Base-by-base conservation (phyloP, 306 rosid genomes). In the Pyrus bretschneideri region DNA sequence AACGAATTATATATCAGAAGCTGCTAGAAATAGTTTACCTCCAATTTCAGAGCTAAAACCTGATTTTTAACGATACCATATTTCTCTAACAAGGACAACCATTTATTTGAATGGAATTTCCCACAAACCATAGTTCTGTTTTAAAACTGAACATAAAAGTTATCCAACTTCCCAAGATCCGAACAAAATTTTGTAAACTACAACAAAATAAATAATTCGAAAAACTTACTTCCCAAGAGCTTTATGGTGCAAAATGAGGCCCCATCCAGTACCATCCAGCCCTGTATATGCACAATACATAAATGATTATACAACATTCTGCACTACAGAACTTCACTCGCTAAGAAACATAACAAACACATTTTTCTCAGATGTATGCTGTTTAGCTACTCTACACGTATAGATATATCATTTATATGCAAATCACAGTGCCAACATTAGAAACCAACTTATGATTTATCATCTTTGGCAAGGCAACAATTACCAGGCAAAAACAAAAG, bases 181-280 rank as follows among this genome's bases (percentile, higher is more conserved):
- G 4, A 11, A 7, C 54, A 51, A 51, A 51, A 51, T 51, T 49
- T 51, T 51, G 55, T 5, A 51, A 51, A 49, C 21, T 2, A 15
- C 2, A 25, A n/a, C 4, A 4, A 51, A 25, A 25, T 19, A 21
- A 70, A 27, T 22, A 44, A 63, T 29, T 23, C 0, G 3, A 61
- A 25, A 25, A 81, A 89, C 93, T 79, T 88, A 92, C 97, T 87
- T 92, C 76, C 93, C 97, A 79, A 95, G 97, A 82, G 98, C 96
- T 87, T 89, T 86, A 76, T 92, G 97, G 72, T 92, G 97, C 90
- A 95, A 72, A 83, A 81, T 72, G 72, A 95, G 97, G 51, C 97
- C 98, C 76, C 87, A 81, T 67, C 98, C 98, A 67, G 97, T 95
- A 66, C 98, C 95, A 84, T 90, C 98, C 78, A 90, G 44, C 78